Base-by-base conservation (phyloP, 2,329 filamentous ascomycete species). In the Pseudocercospora macadamiae region DNA sequence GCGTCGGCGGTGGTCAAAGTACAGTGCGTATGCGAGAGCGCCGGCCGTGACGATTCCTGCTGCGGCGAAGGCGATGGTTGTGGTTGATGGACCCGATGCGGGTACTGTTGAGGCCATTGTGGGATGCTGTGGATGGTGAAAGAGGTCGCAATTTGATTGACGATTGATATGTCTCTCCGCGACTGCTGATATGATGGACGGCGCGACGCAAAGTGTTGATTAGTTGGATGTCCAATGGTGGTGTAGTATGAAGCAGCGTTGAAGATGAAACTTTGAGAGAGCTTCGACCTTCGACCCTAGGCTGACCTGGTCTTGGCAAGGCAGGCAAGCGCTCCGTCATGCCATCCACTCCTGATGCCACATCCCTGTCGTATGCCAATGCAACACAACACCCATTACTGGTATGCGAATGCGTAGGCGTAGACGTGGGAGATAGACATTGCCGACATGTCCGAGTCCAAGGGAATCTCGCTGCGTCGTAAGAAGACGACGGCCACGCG, bases 1-100 rank as follows among this genome's bases (percentile, higher is more conserved):
- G 67, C 85, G 83, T 72, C 86, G 80, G 72, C 81, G 82, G 79
- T 87, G 81, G 74, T 88, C 86, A 66, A 88, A 88, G 78, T 87
- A 88, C 66, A 83, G 75, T 67, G 85, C 86, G 73, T 88, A 88
- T 69, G 83, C 86, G 65, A 88, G 74, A 60, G 85, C 72, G 66
- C 83, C 83, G 39, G 84, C 82, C 63, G 85, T 73, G 66, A 85
- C 72, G 54, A 83, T 83, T 76, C 84, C 84, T 66, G 81, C 80
- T 61, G 82, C 81, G 69, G 83, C 80, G 72, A 82, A 78, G 66
- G 83, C 78, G 71, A 87, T 77, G 64, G 84, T 85, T 39, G 83
- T 82, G 53, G 83, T 81, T 70, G 80, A 81, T 74, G 85, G 78
- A 44, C 60, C 61, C 30, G 69, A 67, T 14, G 69, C 68, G 44